These are phyloP conservation scores for Gossypium longicalyx DNA, from an alignment of 345 rosid genomes.

Conservation along the genomic window DNA sequence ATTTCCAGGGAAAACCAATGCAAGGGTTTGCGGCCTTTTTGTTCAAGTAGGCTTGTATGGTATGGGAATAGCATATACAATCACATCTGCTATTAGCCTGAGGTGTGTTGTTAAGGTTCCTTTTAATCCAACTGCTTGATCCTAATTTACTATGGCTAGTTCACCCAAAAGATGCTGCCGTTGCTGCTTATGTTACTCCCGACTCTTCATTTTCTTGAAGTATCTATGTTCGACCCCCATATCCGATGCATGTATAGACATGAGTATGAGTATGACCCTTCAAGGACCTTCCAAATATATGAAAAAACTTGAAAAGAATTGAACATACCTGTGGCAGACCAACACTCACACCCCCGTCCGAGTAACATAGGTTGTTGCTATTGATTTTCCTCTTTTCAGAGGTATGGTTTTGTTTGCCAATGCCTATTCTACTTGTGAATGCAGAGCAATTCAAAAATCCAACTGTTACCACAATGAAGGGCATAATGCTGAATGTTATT, in stretches of 20 bases:
- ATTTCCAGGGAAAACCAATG: conserved; percentile 35
- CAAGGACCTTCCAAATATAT: background rate
- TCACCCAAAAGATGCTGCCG: background rate
- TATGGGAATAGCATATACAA: conserved; percentile 38
- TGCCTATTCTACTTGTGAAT: background rate
- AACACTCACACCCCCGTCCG: background rate
- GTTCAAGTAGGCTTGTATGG: conserved; percentile 39
- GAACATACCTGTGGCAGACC: background rate
- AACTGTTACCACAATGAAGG: conserved; percentile 48
- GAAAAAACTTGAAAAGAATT: background rate
- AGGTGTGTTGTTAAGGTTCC: conserved; percentile 28
- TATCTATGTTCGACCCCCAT: background rate
- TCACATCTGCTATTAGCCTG: conserved; percentile 45
- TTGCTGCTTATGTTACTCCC: background rate
- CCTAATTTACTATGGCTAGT: background rate
- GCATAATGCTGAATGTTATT: conserved; percentile 37
- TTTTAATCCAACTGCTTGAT: background rate
- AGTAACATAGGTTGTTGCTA: background rate
- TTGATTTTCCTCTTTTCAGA: background rate
- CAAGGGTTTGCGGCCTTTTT: conserved; percentile 33
- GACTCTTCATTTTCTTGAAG: background rate
- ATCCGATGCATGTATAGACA: background rate
- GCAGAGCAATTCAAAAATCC: conserved; percentile 50
- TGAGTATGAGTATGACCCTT: background rate
- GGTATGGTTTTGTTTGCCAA: background rate